Percentiles rank a stretch among this genome's conserved stretches.
phyloP scores from a whole-genome alignment of 805 yeast genomes.

The Saturnispora halmiae region DNA sequence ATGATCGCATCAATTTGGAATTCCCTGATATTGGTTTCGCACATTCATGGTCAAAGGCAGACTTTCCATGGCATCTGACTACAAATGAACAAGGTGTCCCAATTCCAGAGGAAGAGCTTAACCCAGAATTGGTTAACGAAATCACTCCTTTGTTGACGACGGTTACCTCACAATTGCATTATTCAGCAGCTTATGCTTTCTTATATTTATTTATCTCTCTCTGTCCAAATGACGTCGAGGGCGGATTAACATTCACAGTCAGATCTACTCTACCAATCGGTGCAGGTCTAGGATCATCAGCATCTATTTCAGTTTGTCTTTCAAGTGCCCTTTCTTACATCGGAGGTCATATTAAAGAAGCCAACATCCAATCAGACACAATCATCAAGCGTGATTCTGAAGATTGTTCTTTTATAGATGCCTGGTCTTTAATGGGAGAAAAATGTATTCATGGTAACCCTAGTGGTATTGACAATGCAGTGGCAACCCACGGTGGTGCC shows the following conservation, averaged over 20 bases:
- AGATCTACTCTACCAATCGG: slow-evolving; percentile 89
- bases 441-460: slow-evolving; percentile 95
- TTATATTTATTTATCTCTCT: slow-evolving; percentile 63
- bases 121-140: slow-evolving; percentile 47
- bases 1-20: slow-evolving; percentile 47
- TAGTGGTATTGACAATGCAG: slow-evolving; percentile 93
- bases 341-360: slow-evolving; percentile 43
- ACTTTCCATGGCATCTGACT: slow-evolving; percentile 51
- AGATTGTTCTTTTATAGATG: slow-evolving; percentile 57
- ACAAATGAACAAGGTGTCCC: slow-evolving; percentile 20
- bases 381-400: slow-evolving; percentile 27
- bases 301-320: slow-evolving; percentile 78
- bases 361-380: slow-evolving; percentile 30
- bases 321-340: slow-evolving; percentile 62
- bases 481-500: slow-evolving; percentile 94
- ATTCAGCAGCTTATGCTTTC: slow-evolving; percentile 75
- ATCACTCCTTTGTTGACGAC: slow-evolving; percentile 37
- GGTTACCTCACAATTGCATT: slow-evolving; percentile 50
- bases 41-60: slow-evolving; percentile 51
- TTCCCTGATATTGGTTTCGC: slow-evolving; percentile 75
- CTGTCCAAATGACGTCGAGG: slow-evolving; percentile 38
- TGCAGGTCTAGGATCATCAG: slow-evolving; percentile 94
- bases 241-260: slow-evolving; percentile 49
- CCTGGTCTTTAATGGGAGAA: slow-evolving; percentile 90
- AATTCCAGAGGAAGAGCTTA: slow-evolving; percentile 44